Conservation (phyloP, 176 grass and related monocot genomes). For the Oryza brachyantha region DNA sequence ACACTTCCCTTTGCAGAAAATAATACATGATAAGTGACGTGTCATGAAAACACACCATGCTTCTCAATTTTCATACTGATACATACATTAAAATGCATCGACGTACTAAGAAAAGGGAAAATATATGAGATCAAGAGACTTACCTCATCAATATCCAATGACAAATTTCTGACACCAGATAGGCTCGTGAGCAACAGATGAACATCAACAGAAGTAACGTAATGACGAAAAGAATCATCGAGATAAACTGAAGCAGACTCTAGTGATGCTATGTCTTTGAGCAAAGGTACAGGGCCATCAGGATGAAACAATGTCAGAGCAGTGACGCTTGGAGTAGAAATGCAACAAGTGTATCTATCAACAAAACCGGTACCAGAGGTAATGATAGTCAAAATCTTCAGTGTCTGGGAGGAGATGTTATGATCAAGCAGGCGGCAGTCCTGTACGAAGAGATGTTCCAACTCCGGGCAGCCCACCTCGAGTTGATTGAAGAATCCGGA, state of each 20-base stretch:
- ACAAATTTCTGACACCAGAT: conserved; percentile 5
- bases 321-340: conserved; percentile 12
- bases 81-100: no score
- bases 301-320: background rate
- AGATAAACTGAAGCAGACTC: background rate
- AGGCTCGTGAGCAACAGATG: background rate
- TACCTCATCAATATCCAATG: background rate
- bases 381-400: background rate
- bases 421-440: background rate
- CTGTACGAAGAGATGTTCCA: background rate
- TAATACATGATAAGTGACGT: no score
- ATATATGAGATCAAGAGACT: background rate
- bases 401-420: background rate
- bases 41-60: no score
- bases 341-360: background rate
- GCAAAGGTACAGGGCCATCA: background rate
- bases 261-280: conserved; percentile 14
- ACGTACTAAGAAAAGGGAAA: no score
- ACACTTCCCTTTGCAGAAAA: no score
- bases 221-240: accelerated
- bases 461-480: background rate
- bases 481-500: conserved; percentile 13
- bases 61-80: no score
- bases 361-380: accelerated
- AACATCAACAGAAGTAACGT: background rate